Base-by-base conservation (phyloP, 306 rosid genomes). In the Gillenia trifoliata region DNA sequence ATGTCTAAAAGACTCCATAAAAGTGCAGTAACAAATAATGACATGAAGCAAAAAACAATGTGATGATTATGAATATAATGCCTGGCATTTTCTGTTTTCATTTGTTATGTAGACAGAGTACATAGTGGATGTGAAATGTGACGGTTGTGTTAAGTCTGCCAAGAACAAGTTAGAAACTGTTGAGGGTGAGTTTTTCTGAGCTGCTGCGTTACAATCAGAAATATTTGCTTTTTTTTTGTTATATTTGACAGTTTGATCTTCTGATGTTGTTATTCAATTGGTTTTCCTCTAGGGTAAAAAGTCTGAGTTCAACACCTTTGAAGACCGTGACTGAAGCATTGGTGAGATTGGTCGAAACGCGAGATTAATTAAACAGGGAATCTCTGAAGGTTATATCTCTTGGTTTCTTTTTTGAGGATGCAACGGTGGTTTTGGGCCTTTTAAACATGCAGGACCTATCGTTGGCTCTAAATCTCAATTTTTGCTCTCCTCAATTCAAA, bases 81-180 rank as follows among this genome's bases (percentile, higher is more conserved):
- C n/a, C n/a, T n/a, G n/a, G n/a, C n/a, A 33, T 4, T 80, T 67
- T 45, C 59, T 31, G 25, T 62, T 72, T 76, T 75, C 70, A 63
- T 85, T 69, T 78, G 78, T 69, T 86, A 28, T 30, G 40, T 77
- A 94, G 97, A 89, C 97, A 16, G 97, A 92, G 79, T 94, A 81
- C 80, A 92, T 92, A 96, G 97, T 94, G 80, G 96, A 94, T 87
- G 90, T 94, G 99, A 90, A 68, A 63, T 94, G 97, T 54, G 96
- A 87, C 78, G 95, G 95, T 41, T 94, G 97, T 77, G 97, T 90
- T 76, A 87, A 83, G 66, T 81, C 96, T 26, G 99, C 92, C 61
- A 92, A 88, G 88, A 84, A 73, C 67, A 94, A 94, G 84, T 75
- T 94, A 77, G 82, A 88, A 79, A 78, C 82, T 5, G 54, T 90